These are phyloP conservation scores for Scutellaria baicalensis DNA, from an alignment of 257 asterid genomes.

Conservation along the genomic window DNA sequence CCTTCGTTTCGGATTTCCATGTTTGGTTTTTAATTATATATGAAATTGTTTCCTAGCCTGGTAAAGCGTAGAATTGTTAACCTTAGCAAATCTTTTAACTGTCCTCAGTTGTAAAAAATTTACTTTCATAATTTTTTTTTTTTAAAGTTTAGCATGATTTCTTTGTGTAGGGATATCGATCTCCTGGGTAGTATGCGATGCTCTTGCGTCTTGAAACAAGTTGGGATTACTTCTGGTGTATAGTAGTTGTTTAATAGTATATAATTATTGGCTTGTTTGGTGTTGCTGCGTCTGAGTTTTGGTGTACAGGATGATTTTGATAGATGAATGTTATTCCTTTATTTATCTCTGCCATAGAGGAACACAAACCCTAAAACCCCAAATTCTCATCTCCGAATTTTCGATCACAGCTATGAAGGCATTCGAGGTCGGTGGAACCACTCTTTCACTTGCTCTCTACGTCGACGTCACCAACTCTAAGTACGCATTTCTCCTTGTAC, in stretches of 20 bases:
- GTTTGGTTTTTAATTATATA: too few relatives aligned
- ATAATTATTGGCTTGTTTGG: background rate
- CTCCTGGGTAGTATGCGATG: background rate
- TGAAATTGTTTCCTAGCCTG: too few relatives aligned
- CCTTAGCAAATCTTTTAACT: too few relatives aligned
- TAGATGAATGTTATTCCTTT: constrained; percentile 26
- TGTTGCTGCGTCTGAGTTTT: background rate
- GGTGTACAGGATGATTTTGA: background rate
- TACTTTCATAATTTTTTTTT: too few relatives aligned
- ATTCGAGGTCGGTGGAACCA: constrained; percentile 53
- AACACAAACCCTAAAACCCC: background rate
- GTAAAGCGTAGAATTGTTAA: too few relatives aligned
- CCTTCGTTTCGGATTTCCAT: too few relatives aligned
- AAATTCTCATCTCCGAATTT: background rate
- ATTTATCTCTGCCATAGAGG: constrained; percentile 32
- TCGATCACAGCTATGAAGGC: constrained; percentile 46
- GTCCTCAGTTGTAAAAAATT: too few relatives aligned
- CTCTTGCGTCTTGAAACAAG: background rate
- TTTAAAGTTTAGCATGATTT: background rate
- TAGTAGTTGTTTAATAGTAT: background rate
- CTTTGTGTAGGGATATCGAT: background rate
- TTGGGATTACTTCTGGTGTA: background rate
- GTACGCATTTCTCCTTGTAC: constrained; percentile 24
- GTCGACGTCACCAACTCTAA: constrained; percentile 76
- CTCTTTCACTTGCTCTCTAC: constrained; percentile 73